Evolutionary conservation across 306 rosid species (phyloP), one percentile per base, ranked within the genome.

Genomic region (Prosopis cineraria): DNA sequence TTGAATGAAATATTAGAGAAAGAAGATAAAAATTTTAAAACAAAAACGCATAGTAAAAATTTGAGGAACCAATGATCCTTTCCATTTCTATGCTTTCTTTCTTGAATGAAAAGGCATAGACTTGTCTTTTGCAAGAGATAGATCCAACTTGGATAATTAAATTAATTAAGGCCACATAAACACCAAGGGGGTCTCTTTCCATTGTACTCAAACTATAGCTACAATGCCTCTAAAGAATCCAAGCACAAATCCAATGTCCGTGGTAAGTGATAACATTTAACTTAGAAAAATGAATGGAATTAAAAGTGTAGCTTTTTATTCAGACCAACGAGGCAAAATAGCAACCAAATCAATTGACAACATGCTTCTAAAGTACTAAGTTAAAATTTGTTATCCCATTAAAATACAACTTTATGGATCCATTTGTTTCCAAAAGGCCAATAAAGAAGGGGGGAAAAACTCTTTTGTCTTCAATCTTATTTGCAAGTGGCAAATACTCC

Each of bases 261-360:
- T 20, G 50, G 31, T 39, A 52, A 43, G 58, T 75, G 72, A 68
- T 45, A 48, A 65, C 72, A 10, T n/a, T 13, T 47, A 31, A 37
- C 33, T 12, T 27, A 36, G n/a, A 13, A 34, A 77, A 3, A 19
- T n/a, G 66, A 50, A n/a, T n/a, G n/a, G n/a, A 6, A n/a, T 50
- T 50, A 50, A 8, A 66, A 72, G 29, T 55, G 16, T 24, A 70
- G 67, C 10, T 16, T 68, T 29, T 29, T 11, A 27, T 70, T 12
- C 31, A 10, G 4, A 19, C 13, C 40, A 53, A 19, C 1, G 9
- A 67, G 20, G 63, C 53, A 12, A 22, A 47, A 48, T 24, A 58
- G 67, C 56, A 75, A 37, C 43, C 63, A 52, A 22, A 36, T 27
- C 36, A 70, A 53, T 43, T 13, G 10, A 48, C 3, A 48, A 17